These are phyloP conservation scores for Corylus heterophylla DNA, from an alignment of 306 rosid species.

Conservation along the genomic window DNA sequence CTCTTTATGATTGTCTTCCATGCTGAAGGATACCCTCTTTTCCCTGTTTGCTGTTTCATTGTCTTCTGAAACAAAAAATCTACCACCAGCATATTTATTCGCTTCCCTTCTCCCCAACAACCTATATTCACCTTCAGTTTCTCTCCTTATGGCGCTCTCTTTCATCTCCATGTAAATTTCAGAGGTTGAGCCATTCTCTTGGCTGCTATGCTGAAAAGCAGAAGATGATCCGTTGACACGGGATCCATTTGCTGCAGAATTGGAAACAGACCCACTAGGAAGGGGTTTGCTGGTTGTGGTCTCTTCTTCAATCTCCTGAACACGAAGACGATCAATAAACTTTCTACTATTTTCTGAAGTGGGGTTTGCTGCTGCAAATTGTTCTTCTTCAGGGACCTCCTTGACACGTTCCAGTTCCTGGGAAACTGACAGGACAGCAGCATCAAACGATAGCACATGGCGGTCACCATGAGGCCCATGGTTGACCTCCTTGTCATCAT, in stretches of 20 bases:
- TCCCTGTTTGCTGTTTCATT: constrained; percentile 59
- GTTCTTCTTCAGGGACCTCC: constrained; percentile 72
- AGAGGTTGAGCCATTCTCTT: constrained; percentile 59
- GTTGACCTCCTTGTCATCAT: constrained; percentile 61
- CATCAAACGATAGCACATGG: constrained; percentile 82
- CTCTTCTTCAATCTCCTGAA: constrained; percentile 61
- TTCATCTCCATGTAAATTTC: constrained; percentile 55
- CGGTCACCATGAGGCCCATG: constrained; percentile 48
- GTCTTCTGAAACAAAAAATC: constrained; percentile 81
- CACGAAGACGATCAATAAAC: constrained; percentile 33
- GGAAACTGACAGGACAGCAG: constrained; percentile 78
- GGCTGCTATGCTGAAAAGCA: constrained; percentile 40
- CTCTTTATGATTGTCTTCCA: constrained; percentile 70
- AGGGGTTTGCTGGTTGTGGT: constrained; percentile 42
- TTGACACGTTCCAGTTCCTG: constrained; percentile 75
- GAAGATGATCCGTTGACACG: constrained; percentile 41
- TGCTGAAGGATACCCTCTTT: constrained; percentile 79
- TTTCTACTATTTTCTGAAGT: constrained; percentile 41
- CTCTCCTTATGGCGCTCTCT: constrained; percentile 94
- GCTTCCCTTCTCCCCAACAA: constrained; percentile 86
- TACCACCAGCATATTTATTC: constrained; percentile 60
- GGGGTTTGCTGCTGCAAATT: constrained; percentile 35
- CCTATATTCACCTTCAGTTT: constrained; percentile 94
- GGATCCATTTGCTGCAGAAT: constrained; percentile 41
- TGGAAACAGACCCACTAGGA: constrained; percentile 28